Conservation (phyloP, 2,329 filamentous ascomycete species). For the Ophiocordyceps unilateralis region DNA sequence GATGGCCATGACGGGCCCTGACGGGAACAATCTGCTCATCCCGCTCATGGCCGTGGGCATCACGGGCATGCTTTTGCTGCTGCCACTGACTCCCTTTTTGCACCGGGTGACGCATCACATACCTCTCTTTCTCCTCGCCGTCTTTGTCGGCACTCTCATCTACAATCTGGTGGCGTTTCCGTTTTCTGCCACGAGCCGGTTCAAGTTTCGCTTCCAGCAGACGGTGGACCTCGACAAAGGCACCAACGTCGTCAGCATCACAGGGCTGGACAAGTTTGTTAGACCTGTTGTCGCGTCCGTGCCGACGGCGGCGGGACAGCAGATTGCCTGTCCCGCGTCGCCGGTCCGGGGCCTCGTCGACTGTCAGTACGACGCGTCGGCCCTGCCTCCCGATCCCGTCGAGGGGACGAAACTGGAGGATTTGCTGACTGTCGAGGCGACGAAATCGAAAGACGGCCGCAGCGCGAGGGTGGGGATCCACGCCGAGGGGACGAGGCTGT, state of each 20-base stretch:
- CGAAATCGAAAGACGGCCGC: conserved; percentile 16
- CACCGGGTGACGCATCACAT: conserved; percentile 75
- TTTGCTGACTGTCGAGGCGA: conserved; percentile 44
- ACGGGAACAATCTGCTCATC: conserved; percentile 56
- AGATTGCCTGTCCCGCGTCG: conserved; percentile 30
- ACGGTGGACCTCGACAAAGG: conserved; percentile 59
- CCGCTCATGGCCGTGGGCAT: conserved; percentile 55
- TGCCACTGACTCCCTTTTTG: conserved; percentile 68
- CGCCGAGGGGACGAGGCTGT: conserved; percentile 62
- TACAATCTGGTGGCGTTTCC: conserved; percentile 84
- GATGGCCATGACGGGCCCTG: conserved; percentile 64
- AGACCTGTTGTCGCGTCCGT: conserved; percentile 48
- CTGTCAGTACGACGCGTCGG: conserved; percentile 53
- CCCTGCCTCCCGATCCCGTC: conserved; percentile 41
- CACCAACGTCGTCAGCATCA: conserved; percentile 51
- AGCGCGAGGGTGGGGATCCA: conserved; percentile 47
- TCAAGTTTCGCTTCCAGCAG: conserved; percentile 82
- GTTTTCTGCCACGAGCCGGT: conserved; percentile 60
- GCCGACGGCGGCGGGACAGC: conserved; percentile 50
- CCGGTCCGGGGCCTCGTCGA: conserved; percentile 31
- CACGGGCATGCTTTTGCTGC: conserved; percentile 53
- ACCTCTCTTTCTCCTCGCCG: conserved; percentile 54
- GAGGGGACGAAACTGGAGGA: conserved; percentile 25
- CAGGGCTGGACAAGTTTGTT: conserved; percentile 51
- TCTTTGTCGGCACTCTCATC: conserved; percentile 59